Evolutionary conservation across 768 basidiomycete genomes (phyloP).

Genomic region (Collybia sordida): DNA sequence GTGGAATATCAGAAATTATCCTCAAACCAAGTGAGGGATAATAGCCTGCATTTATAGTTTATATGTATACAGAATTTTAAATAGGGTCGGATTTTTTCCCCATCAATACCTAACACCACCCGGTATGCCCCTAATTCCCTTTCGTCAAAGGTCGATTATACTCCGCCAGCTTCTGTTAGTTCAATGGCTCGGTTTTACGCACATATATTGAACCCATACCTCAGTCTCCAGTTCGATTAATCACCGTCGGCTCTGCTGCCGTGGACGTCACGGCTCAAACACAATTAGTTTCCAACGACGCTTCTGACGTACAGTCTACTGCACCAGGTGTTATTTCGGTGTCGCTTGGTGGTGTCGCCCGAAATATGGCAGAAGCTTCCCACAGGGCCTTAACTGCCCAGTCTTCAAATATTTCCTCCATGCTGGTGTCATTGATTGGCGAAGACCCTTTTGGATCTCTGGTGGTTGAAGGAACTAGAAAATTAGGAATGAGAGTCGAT

Average conservation of each 20-base stretch:
- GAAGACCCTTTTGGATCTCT: slow-evolving; percentile 75
- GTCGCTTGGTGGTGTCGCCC: slow-evolving; percentile 85
- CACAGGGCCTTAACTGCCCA: slow-evolving; percentile 55
- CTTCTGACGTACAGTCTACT: slow-evolving; percentile 60
- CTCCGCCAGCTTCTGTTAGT: slow-evolving; percentile 6
- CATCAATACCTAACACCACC: neutral
- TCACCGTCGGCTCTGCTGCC: slow-evolving; percentile 85
- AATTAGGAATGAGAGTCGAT: slow-evolving; percentile 78
- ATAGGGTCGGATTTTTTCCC: neutral
- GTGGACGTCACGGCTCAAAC: slow-evolving; percentile 79
- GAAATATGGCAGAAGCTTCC: slow-evolving; percentile 94
- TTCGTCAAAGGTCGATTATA: neutral
- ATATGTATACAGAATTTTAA: slow-evolving; percentile 5
- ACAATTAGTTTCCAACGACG: slow-evolving; percentile 27
- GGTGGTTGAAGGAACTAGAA: slow-evolving; percentile 52
- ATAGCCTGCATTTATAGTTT: slow-evolving; percentile 5
- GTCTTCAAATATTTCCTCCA: slow-evolving; percentile 34
- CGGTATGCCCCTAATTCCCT: neutral
- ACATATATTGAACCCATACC: neutral
- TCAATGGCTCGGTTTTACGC: neutral
- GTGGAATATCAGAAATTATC: slow-evolving; percentile 64
- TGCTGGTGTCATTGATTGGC: slow-evolving; percentile 78
- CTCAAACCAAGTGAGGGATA: slow-evolving; percentile 31
- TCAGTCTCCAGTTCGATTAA: slow-evolving; percentile 45
- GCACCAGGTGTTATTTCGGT: slow-evolving; percentile 74